phyloP scores from a whole-genome alignment of 2,329 filamentous ascomycete species.

The Curvularia eragrostidis region DNA sequence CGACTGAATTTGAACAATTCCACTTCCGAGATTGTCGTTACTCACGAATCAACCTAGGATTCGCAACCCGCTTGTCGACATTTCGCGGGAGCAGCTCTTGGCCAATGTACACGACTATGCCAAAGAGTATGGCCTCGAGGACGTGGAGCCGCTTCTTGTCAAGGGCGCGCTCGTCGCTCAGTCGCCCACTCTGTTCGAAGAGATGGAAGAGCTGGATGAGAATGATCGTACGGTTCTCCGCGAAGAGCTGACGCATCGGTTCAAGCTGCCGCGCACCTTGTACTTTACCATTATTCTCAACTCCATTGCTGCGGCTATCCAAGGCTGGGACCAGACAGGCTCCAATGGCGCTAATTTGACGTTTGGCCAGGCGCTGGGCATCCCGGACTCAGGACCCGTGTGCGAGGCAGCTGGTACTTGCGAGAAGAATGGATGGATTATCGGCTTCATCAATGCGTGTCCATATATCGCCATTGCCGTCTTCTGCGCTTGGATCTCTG shows the following conservation, averaged over 20 bases:
- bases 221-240: slow-evolving; percentile 65
- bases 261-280: slow-evolving; percentile 62
- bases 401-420: slow-evolving; percentile 36
- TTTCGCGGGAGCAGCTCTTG: slow-evolving; percentile 61
- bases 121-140: slow-evolving; percentile 62
- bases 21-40: not conserved
- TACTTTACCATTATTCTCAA: slow-evolving; percentile 72
- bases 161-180: slow-evolving; percentile 71
- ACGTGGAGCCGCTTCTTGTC: slow-evolving; percentile 64
- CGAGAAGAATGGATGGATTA: slow-evolving; percentile 43
- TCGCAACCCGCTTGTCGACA: slow-evolving; percentile 63
- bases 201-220: slow-evolving; percentile 67
- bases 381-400: slow-evolving; percentile 32
- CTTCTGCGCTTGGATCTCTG: slow-evolving; percentile 34
- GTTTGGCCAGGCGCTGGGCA: slow-evolving; percentile 56
- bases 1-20: not conserved
- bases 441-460: slow-evolving; percentile 43
- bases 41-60: slow-evolving; percentile 49
- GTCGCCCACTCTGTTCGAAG: slow-evolving; percentile 68
- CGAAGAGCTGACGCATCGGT: slow-evolving; percentile 70
- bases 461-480: slow-evolving; percentile 43
- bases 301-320: slow-evolving; percentile 72
- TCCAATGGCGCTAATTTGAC: slow-evolving; percentile 62
- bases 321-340: slow-evolving; percentile 69
- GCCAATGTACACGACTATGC: slow-evolving; percentile 68